Evolutionary conservation across 169 alveolate genomes (phyloP), one percentile per base, ranked within the genome.

Genomic region (Plasmodium coatneyi): DNA sequence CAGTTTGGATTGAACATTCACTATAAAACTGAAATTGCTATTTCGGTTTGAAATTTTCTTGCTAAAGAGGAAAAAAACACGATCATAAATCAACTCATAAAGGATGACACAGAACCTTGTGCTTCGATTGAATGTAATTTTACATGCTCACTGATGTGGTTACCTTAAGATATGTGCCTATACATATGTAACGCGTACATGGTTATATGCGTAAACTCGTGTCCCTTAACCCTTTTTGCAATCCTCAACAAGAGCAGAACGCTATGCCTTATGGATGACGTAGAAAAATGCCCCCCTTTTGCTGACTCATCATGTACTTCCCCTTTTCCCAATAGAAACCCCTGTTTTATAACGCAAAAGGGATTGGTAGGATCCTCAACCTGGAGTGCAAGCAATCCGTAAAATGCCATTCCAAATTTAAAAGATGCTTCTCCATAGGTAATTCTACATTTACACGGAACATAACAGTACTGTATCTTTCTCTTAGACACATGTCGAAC

Each of bases 351-450:
- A 79, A 89, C 43, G 72, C 41, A 12, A 89, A 66, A 36, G 52
- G 81, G 28, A 19, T 89, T 60, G 79, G 81, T 4, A 89, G 82
- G 76, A 66, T 60, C 46, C 74, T 79, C 54, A 89, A 78, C 22
- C 16, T 54, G 25, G 84, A 66, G 80, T 22, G 70, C 34, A 89
- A 41, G 22, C 71, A 79, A 12, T 30, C 19, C 46, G 80, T 25
- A 72, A 79, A 78, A 25, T 5, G 46, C 49, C 30, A 78, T 41
- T 19, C 36, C 25, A 22, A 32, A 25, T 70, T 79, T 89, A 89
- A 79, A 80, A 89, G 94, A 79, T 52, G 70, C 19, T 89, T 89
- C 82, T 71, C 94, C 32, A 89, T 89, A 89, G 94, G 94, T 89
- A 79, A 83, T 34, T 52, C 36, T 66, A n/a, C 43, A 36, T 70